phyloP scores from a whole-genome alignment of 495 filamentous ascomycete species.

The Chaetomium fimeti region DNA sequence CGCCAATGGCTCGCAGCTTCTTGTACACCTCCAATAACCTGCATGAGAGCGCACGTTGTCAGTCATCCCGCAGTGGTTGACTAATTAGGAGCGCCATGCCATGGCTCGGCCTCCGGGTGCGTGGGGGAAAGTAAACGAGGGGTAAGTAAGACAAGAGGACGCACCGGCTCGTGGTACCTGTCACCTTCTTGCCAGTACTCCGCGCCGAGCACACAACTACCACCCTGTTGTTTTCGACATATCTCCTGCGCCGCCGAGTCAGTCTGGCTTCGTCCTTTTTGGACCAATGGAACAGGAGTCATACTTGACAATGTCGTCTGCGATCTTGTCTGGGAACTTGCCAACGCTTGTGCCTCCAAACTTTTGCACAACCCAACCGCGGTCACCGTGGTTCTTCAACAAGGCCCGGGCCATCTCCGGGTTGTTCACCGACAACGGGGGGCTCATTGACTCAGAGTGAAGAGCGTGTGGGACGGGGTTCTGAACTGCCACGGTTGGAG shows the following conservation, averaged over 20 bases:
- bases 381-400: conserved; percentile 38
- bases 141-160: conserved; percentile 32
- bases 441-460: conserved; percentile 26
- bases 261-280: neutral
- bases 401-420: conserved; percentile 28
- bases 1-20: conserved; percentile 66
- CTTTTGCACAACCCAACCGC: conserved; percentile 78
- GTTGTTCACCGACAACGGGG: conserved; percentile 17
- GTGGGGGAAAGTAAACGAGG: conserved; percentile 9
- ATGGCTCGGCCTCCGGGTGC: neutral
- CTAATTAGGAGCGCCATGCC: conserved; percentile 5
- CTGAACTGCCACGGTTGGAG: neutral
- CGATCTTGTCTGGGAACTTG: conserved; percentile 44
- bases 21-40: conserved; percentile 58
- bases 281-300: neutral
- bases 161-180: conserved; percentile 93
- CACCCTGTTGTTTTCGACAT: conserved; percentile 64
- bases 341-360: conserved; percentile 74
- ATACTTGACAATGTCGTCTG: conserved; percentile 41
- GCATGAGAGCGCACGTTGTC: conserved; percentile 22
- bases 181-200: conserved; percentile 83
- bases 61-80: conserved; percentile 20
- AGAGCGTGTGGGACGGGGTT: neutral
- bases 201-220: conserved; percentile 91
- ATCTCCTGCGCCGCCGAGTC: conserved; percentile 52